These are phyloP conservation scores for Leishmania lainsoni DNA, from an alignment of 208 protist genomes.

Conservation along the genomic window DNA sequence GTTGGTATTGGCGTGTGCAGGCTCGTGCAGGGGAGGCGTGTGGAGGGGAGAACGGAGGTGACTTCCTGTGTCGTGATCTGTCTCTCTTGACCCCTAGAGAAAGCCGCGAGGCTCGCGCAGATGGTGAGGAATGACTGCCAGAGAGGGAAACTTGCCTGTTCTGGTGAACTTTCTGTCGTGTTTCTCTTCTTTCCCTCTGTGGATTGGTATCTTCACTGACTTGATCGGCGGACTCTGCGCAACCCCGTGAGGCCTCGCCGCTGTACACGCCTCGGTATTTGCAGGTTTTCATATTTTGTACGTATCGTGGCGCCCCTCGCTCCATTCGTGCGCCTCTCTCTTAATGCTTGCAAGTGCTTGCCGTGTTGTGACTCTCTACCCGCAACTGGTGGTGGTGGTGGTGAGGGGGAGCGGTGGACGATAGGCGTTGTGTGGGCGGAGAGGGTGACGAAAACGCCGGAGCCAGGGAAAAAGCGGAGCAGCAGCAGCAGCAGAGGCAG, in stretches of 20 bases:
- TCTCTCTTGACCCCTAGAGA: not conserved
- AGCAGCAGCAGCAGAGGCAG: too few relatives aligned
- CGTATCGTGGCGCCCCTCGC: not conserved
- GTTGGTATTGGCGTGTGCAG: not conserved
- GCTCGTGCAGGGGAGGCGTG: not conserved
- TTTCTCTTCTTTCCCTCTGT: too few relatives aligned
- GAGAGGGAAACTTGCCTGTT: not conserved
- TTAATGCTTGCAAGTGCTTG: not conserved
- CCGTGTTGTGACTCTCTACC: too few relatives aligned
- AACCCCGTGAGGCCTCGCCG: not conserved
- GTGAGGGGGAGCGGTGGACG: too few relatives aligned
- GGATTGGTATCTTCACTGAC: not conserved
- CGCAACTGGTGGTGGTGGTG: too few relatives aligned
- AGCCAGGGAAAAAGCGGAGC: too few relatives aligned
- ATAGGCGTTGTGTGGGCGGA: too few relatives aligned
- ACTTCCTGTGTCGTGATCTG: not conserved
- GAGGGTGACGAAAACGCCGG: too few relatives aligned
- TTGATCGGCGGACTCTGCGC: not conserved
- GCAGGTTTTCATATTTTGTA: not conserved
- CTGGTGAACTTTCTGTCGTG: not conserved
- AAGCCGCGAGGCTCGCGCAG: not conserved
- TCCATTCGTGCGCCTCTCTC: not conserved
- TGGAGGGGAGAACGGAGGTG: not conserved
- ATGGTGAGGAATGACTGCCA: not conserved
- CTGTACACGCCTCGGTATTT: not conserved